These are phyloP conservation scores for Psidium guajava DNA, from an alignment of 345 rosid species.

Conservation along the genomic window DNA sequence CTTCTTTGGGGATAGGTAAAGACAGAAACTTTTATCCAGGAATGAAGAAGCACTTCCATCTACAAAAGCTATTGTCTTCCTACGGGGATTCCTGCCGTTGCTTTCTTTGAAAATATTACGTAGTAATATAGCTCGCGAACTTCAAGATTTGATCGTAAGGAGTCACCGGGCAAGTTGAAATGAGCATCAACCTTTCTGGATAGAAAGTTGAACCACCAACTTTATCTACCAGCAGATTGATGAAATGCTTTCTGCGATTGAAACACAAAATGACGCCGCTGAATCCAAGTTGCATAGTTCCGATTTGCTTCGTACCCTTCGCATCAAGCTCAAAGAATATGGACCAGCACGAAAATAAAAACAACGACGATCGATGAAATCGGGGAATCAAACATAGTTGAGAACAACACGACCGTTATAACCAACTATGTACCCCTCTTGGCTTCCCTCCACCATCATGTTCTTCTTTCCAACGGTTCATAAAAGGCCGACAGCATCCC, in stretches of 20 bases:
- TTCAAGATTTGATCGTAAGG: no score
- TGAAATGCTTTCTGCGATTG: background rate
- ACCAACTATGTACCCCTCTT: background rate
- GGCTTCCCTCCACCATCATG: background rate
- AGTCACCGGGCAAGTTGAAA: background rate
- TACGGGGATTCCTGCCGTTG: background rate
- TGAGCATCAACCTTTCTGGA: background rate
- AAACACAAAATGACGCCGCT: background rate
- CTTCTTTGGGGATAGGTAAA: background rate
- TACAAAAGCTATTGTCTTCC: background rate
- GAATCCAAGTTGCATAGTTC: background rate
- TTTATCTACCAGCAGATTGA: background rate
- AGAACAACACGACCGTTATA: background rate
- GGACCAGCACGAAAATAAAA: background rate
- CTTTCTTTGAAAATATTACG: background rate
- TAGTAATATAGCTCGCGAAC: background rate
- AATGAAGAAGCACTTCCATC: background rate
- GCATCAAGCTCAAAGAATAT: background rate
- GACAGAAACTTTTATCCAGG: background rate
- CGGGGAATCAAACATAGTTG: background rate
- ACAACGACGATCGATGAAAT: background rate
- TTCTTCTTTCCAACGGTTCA: background rate
- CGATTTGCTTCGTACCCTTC: background rate
- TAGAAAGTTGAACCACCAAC: background rate
- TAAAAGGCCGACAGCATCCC: background rate